phyloP scores from a whole-genome alignment of 371 early-diverging fungal species.

The Mortierella sp. region DNA sequence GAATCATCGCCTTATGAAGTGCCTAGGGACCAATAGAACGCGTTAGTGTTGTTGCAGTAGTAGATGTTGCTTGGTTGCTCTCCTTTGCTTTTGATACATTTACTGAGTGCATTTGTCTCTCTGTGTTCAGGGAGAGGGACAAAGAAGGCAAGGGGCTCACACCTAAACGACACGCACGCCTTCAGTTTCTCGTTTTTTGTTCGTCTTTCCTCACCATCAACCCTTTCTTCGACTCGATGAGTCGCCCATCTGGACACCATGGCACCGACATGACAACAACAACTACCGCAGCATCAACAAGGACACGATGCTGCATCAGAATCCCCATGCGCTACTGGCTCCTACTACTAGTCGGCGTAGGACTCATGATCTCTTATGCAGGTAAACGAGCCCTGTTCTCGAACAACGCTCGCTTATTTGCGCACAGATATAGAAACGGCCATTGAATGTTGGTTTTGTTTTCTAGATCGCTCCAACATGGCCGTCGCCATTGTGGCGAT shows the following conservation, averaged over 20 bases:
- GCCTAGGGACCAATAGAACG: too few species aligned
- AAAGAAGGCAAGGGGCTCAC: not conserved
- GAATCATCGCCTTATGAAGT: too few species aligned
- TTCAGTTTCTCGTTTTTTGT: not conserved
- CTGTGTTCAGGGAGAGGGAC: too few species aligned
- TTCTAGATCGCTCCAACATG: conserved; percentile 57
- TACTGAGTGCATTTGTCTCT: too few species aligned
- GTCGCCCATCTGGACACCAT: conserved; percentile 12
- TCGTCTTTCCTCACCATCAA: not conserved
- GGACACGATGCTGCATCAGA: not conserved
- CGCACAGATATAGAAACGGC: not conserved
- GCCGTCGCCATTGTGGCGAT: conserved; percentile 59
- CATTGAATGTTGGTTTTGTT: not conserved
- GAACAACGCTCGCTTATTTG: too few species aligned
- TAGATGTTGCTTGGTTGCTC: too few species aligned
- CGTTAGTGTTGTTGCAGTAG: too few species aligned
- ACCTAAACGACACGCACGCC: too few species aligned
- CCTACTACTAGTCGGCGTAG: conserved; percentile 31
- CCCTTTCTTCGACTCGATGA: not conserved
- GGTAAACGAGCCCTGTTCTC: conserved; percentile 14
- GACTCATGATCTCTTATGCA: conserved; percentile 53
- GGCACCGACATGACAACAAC: not conserved
- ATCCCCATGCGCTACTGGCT: conserved; percentile 48
- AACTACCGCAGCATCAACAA: not conserved
- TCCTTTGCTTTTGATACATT: too few species aligned